Conservation (phyloP, 163 green algal species). For the Coccomyxa subellipsoidea region DNA sequence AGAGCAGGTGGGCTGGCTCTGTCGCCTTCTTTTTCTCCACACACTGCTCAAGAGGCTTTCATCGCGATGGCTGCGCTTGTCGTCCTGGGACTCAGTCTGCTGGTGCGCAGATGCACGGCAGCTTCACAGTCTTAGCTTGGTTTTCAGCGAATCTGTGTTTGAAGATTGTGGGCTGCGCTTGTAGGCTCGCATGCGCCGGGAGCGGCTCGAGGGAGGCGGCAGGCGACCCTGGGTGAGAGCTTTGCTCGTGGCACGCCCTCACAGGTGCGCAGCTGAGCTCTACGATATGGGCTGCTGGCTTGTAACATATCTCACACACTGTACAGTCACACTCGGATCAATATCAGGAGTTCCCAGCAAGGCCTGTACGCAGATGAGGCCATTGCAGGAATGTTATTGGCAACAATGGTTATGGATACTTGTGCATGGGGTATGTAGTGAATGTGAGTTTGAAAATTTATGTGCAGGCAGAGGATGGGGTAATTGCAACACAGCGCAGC, state of each 20-base stretch:
- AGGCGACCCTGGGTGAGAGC: constrained; percentile 22
- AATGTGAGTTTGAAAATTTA: too few species aligned
- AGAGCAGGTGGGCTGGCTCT: background rate
- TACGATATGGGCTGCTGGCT: too few species aligned
- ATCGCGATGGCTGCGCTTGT: too few species aligned
- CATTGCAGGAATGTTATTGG: background rate
- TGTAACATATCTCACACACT: background rate
- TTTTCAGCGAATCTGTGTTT: background rate
- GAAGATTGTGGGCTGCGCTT: background rate
- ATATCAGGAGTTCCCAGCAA: background rate
- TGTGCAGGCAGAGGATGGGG: constrained; percentile 1
- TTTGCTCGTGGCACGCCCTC: background rate
- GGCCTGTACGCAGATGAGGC: background rate
- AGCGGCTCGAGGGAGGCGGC: constrained; percentile 6
- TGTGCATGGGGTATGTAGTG: background rate
- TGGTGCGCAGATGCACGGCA: too few species aligned
- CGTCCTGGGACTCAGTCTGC: too few species aligned
- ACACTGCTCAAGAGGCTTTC: too few species aligned
- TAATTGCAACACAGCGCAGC: background rate
- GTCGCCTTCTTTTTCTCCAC: too few species aligned
- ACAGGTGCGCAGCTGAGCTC: too few species aligned
- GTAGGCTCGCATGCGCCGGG: background rate
- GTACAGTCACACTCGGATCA: background rate
- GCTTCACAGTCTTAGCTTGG: too few species aligned
- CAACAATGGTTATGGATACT: background rate